Percentiles rank a stretch among this genome's conserved stretches.
These are phyloP conservation scores for Microglena sp. DNA, from an alignment of 139 green algal genomes.

Conservation along the genomic window DNA sequence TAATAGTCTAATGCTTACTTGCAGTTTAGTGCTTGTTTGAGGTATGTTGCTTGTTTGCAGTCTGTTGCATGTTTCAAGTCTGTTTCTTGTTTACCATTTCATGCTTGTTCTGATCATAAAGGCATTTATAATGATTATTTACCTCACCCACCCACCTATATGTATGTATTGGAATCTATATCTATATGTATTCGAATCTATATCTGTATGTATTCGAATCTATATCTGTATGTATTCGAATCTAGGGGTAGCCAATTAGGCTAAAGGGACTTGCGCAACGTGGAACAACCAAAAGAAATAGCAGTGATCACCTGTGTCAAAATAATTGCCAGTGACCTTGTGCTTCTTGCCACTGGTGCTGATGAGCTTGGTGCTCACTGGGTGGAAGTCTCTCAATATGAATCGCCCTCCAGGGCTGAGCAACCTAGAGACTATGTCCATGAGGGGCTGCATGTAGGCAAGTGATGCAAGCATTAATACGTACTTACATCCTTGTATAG, in stretches of 20 bases:
- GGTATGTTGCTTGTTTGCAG: too few relatives aligned
- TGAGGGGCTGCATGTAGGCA: slow-evolving; percentile 20
- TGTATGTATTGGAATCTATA: too few relatives aligned
- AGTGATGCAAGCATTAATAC: slow-evolving; percentile 40
- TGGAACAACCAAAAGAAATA: not conserved
- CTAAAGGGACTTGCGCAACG: not conserved
- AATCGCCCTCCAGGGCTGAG: slow-evolving; percentile 22
- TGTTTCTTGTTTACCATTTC: too few relatives aligned
- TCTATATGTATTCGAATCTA: slow-evolving; percentile 11
- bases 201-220: not conserved
- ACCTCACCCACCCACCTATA: too few relatives aligned
- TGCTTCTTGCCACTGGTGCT: slow-evolving; percentile 26
- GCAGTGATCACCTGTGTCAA: not conserved
- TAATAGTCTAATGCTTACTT: slow-evolving; percentile 38
- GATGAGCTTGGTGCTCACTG: slow-evolving; percentile 37
- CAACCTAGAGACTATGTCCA: slow-evolving; percentile 18
- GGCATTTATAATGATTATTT: too few relatives aligned
- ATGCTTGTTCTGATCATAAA: too few relatives aligned
- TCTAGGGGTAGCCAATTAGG: not conserved
- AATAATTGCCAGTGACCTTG: slow-evolving; percentile 15
- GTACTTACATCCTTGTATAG: too few relatives aligned
- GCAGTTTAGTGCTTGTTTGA: too few relatives aligned
- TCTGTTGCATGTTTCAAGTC: too few relatives aligned
- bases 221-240: not conserved
- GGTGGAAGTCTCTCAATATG: slow-evolving; percentile 38